A percentile compares a stretch with the other conserved stretches of the same genome.
phyloP scores from a whole-genome alignment of 495 filamentous ascomycete species.

The Annulohypoxylon nitens region DNA sequence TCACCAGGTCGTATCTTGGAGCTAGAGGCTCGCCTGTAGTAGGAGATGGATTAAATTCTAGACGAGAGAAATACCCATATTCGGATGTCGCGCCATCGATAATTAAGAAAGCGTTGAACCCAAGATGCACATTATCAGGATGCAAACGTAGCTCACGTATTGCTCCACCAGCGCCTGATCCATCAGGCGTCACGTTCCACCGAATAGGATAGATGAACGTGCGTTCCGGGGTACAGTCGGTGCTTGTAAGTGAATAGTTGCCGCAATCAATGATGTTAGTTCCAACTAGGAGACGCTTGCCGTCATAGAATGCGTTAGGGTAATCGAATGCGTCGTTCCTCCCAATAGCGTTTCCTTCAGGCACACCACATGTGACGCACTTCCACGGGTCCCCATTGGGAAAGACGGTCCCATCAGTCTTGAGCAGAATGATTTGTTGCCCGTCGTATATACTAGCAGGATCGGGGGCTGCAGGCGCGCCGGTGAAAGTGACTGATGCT shows the following conservation, averaged over 20 bases:
- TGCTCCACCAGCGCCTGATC: conserved; percentile 36
- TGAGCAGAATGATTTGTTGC: not conserved
- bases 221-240: conserved; percentile 36
- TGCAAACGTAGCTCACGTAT: conserved; percentile 48
- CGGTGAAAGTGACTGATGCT: conserved; percentile 38
- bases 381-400: conserved; percentile 48
- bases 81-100: not conserved
- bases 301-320: conserved; percentile 50
- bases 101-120: conserved; percentile 41
- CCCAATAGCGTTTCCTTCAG: conserved; percentile 36
- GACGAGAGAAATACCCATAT: conserved; percentile 18
- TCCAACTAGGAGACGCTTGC: conserved; percentile 40
- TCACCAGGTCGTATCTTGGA: conserved; percentile 45
- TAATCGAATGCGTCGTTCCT: conserved; percentile 27
- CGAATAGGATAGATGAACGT: conserved; percentile 45
- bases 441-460: conserved; percentile 41
- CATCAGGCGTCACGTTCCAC: conserved; percentile 42
- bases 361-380: conserved; percentile 49
- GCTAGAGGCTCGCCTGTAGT: conserved; percentile 35
- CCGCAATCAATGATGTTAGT: conserved; percentile 47
- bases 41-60: conserved; percentile 45
- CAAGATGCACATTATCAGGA: conserved; percentile 43
- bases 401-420: not conserved
- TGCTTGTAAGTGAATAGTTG: conserved; percentile 26
- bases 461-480: conserved; percentile 33